A percentile compares a stretch with the other conserved stretches of the same genome.
Conservation (phyloP, 2,329 filamentous ascomycete genomes). For the Beauveria brongniartii region DNA sequence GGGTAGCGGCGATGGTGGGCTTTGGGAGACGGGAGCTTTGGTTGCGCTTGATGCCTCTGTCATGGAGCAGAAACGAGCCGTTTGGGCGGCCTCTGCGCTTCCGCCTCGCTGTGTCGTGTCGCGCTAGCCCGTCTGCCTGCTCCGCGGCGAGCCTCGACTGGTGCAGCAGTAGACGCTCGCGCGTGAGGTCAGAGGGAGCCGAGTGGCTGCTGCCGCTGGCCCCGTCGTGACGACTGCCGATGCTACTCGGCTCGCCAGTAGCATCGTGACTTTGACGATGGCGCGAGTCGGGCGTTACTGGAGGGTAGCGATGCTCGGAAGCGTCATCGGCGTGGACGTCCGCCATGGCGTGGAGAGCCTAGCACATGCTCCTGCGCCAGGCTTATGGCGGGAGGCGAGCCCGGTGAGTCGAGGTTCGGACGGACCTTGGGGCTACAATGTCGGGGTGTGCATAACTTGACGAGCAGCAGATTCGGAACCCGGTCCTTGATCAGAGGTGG, state of each 20-base stretch:
- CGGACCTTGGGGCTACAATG: not conserved
- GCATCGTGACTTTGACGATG: conserved; percentile 32
- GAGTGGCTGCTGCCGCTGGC: conserved; percentile 5
- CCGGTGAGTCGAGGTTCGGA: not conserved
- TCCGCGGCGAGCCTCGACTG: not conserved
- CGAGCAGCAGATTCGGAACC: not conserved
- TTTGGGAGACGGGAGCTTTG: conserved; percentile 3
- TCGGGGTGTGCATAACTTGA: not conserved
- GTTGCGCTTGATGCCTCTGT: not conserved
- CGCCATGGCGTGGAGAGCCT: conserved; percentile 15
- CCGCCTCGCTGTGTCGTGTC: conserved; percentile 11
- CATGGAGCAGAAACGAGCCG: conserved; percentile 10
- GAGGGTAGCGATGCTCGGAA: not conserved
- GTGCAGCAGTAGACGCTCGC: conserved; percentile 12
- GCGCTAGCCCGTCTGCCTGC: conserved; percentile 13
- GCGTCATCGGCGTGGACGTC: conserved; percentile 14
- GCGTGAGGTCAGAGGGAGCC: conserved; percentile 2
- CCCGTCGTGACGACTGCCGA: conserved; percentile 22
- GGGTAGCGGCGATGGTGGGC: not conserved
- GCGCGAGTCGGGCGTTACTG: conserved; percentile 4
- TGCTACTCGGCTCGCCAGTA: conserved; percentile 35
- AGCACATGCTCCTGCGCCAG: conserved; percentile 15
- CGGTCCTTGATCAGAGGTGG: not conserved
- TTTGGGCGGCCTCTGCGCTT: conserved; percentile 17
- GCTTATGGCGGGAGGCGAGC: not conserved